Evolutionary conservation across 2,329 filamentous ascomycete genomes (phyloP).

Genomic region (Scytalidium lignicola): DNA sequence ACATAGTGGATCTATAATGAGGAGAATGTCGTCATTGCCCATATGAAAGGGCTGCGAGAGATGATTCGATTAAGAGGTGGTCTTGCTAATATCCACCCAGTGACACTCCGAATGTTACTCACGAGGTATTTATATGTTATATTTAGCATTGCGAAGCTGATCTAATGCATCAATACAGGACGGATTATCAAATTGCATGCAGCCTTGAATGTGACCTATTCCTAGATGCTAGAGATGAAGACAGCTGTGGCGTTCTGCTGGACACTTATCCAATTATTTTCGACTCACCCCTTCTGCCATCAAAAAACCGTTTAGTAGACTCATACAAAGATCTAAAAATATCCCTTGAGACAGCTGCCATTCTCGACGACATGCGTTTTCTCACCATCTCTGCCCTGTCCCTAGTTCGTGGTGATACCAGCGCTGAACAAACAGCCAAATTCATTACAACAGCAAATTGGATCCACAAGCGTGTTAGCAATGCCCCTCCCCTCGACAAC

Average conservation of each 20-base stretch:
- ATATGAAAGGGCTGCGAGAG: constrained; percentile 27
- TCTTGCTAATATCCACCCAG: constrained; percentile 14
- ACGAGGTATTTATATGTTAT: background rate
- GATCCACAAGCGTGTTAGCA: constrained; percentile 16
- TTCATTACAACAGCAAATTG: constrained; percentile 18
- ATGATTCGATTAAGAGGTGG: constrained; percentile 24
- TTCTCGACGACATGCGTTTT: constrained; percentile 26
- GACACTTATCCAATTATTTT: constrained; percentile 15
- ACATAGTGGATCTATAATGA: constrained; percentile 17
- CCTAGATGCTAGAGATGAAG: constrained; percentile 15
- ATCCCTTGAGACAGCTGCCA: constrained; percentile 12
- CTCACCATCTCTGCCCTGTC: constrained; percentile 19
- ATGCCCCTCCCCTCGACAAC: constrained; percentile 4
- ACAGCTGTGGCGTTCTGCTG: constrained; percentile 8
- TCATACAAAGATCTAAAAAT: constrained; percentile 11
- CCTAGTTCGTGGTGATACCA: background rate
- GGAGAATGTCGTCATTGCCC: constrained; percentile 24
- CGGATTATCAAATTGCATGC: constrained; percentile 27
- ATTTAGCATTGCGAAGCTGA: background rate
- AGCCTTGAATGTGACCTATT: constrained; percentile 26
- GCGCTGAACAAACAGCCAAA: constrained; percentile 6
- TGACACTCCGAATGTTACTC: background rate
- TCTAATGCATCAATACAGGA: constrained; percentile 12
- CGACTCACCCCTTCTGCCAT: constrained; percentile 22
- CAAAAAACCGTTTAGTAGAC: constrained; percentile 13